Evolutionary conservation across 805 yeast genomes (phyloP), one percentile per base, ranked within the genome.

Genomic region (Wickerhamomyces sydowiorum): DNA sequence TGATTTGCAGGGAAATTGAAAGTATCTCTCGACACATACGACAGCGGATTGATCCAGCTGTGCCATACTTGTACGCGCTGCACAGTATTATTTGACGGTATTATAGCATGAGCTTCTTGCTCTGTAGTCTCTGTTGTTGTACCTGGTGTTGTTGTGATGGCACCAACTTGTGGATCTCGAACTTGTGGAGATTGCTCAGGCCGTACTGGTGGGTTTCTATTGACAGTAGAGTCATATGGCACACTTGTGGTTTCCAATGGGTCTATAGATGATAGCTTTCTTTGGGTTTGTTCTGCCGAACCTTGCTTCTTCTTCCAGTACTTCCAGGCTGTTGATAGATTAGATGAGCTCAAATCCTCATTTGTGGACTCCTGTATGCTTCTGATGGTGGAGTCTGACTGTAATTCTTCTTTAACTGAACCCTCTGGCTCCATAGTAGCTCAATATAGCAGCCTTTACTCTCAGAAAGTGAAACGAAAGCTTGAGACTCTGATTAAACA

Each of bases 291-390:
- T 30, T 50, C 52, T 7, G 54, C 53, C 1, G 56, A 52, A 18
- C 55, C 56, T 37, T 51, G 53, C 15, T 44, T 39, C 36, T 41
- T 44, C 44, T 53, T 53, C 58, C 58, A 53, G 29, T 44, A 45
- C 9, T 41, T 32, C 58, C 58, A 53, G 39, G 52, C 40, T 19
- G 46, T 33, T 14, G 42, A 51, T 18, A 50, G 27, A 8, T 17
- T 29, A 17, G 32, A 29, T 3, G 32, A 5, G 13, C 32, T 29
- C 17, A 17, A 17, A 17, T 15, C 20, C 20, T 9, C 38, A 24
- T 36, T 36, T 8, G 9, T 3, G 9, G 30, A 12, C 5, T 18
- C 19, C 27, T 27, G 38, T 5, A 10, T 32, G 19, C n/a, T n/a
- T 19, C 14, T 32, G n/a, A n/a, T n/a, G n/a, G n/a, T n/a, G n/a